These are phyloP conservation scores for Epichloe uncinata DNA, from an alignment of 2,329 filamentous ascomycete genomes.

Conservation along the genomic window DNA sequence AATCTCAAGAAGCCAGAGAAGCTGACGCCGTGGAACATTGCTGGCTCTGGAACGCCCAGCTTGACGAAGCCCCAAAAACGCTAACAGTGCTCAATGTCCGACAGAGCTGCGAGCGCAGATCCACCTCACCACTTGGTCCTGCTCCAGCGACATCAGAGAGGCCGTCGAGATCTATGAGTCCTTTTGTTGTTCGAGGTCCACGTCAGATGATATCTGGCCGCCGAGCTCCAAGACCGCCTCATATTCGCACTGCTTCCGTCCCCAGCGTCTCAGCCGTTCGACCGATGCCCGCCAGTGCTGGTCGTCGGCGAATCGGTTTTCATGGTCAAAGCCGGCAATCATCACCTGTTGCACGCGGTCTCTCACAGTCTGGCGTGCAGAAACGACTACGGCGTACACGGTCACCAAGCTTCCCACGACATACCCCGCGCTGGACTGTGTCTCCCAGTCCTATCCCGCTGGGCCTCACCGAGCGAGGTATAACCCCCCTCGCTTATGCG, in stretches of 20 bases:
- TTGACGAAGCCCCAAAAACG: slow-evolving; percentile 43
- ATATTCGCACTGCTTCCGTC: slow-evolving; percentile 39
- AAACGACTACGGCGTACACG: slow-evolving; percentile 42
- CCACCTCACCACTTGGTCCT: slow-evolving; percentile 27
- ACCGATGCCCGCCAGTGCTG: slow-evolving; percentile 21
- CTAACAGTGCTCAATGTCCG: slow-evolving; percentile 30
- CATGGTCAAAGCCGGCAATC: slow-evolving; percentile 22
- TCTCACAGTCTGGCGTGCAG: slow-evolving; percentile 19
- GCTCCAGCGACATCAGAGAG: slow-evolving; percentile 11
- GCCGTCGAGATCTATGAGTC: slow-evolving; percentile 18
- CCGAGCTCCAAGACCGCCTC: slow-evolving; percentile 31
- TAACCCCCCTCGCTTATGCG: slow-evolving; percentile 57
- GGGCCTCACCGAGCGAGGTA: slow-evolving; percentile 21
- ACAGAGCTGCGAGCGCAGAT: slow-evolving; percentile 26
- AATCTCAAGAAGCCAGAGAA: slow-evolving; percentile 39
- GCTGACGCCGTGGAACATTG: slow-evolving; percentile 50
- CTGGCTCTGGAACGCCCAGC: slow-evolving; percentile 52
- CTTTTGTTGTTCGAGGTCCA: slow-evolving; percentile 22
- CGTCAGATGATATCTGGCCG: slow-evolving; percentile 27
- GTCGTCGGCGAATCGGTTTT: slow-evolving; percentile 33
- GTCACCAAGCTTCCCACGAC: slow-evolving; percentile 41
- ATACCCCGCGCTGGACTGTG: slow-evolving; percentile 43
- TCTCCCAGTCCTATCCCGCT: slow-evolving; percentile 31
- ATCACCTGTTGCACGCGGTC: slow-evolving; percentile 17
- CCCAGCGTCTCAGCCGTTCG: slow-evolving; percentile 27